These are phyloP conservation scores for Trichoderma erinaceum DNA, from an alignment of 495 filamentous ascomycete species.

Conservation along the genomic window DNA sequence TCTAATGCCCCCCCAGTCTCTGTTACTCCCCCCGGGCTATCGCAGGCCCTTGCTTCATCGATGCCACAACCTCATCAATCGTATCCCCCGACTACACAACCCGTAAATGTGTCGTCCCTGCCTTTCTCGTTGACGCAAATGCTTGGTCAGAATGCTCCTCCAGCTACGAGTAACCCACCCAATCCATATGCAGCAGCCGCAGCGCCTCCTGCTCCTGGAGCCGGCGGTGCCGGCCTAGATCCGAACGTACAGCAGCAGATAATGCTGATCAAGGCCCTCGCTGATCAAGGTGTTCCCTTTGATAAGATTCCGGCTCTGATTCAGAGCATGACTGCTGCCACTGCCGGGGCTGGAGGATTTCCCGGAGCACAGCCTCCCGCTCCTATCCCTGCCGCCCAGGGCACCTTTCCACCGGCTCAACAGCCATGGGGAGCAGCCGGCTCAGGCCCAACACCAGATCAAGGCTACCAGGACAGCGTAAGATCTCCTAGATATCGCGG, in stretches of 20 bases:
- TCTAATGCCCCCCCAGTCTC: constrained; percentile 19
- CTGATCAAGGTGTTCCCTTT: constrained; percentile 38
- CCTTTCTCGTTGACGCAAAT: constrained; percentile 42
- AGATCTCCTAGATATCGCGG: constrained; percentile 58
- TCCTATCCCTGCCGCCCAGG: constrained; percentile 21
- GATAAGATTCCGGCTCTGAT: constrained; percentile 44
- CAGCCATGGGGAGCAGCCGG: constrained; percentile 18
- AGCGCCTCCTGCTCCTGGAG: constrained; percentile 39
- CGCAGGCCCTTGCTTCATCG: constrained; percentile 9
- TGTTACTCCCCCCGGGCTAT: neutral
- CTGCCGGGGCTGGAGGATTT: constrained; percentile 21
- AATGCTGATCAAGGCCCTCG: constrained; percentile 40
- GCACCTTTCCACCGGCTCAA: neutral
- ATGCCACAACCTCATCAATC: constrained; percentile 11
- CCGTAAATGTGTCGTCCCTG: constrained; percentile 56
- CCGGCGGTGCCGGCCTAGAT: constrained; percentile 29
- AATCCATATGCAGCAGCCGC: constrained; percentile 28
- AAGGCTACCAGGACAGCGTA: constrained; percentile 43
- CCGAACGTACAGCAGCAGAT: constrained; percentile 55
- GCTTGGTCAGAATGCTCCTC: constrained; percentile 24
- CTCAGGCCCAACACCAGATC: constrained; percentile 23
- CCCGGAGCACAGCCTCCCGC: constrained; percentile 23
- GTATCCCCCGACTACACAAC: constrained; percentile 36
- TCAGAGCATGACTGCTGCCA: constrained; percentile 34
- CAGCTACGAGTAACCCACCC: constrained; percentile 36